These are phyloP conservation scores for Helminthosporium solani DNA, from an alignment of 2,329 filamentous ascomycete species.

Conservation along the genomic window DNA sequence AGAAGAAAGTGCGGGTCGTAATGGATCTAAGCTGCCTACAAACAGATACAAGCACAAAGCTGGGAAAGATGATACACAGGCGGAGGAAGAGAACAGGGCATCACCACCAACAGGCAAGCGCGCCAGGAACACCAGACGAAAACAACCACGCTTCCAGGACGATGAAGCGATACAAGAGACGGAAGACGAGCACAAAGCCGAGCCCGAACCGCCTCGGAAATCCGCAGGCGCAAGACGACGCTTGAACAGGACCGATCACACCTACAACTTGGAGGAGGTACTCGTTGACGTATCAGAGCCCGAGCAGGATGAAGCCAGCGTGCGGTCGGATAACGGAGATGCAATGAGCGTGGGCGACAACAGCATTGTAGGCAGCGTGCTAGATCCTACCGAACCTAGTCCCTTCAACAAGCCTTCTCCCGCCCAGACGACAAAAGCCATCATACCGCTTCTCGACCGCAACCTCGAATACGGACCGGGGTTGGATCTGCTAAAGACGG, in stretches of 20 bases:
- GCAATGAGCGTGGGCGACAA: slow-evolving; percentile 32
- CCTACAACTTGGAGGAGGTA: slow-evolving; percentile 20
- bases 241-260: slow-evolving; percentile 31
- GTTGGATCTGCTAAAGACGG: slow-evolving; percentile 33
- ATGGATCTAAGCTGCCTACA: slow-evolving; percentile 10
- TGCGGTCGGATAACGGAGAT: slow-evolving; percentile 17
- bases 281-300: slow-evolving; percentile 16
- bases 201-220: slow-evolving; percentile 12
- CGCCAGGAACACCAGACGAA: slow-evolving; percentile 6
- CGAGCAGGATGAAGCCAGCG: slow-evolving; percentile 6
- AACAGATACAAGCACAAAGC: slow-evolving; percentile 13
- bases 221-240: slow-evolving; percentile 23
- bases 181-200: slow-evolving; percentile 29
- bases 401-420: slow-evolving; percentile 38
- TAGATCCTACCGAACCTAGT: slow-evolving; percentile 39
- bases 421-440: slow-evolving; percentile 21
- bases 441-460: slow-evolving; percentile 15
- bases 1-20: slow-evolving; percentile 18
- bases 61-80: slow-evolving; percentile 17
- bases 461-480: slow-evolving; percentile 23
- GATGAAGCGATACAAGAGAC: slow-evolving; percentile 16
- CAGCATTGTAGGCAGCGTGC: slow-evolving; percentile 32
- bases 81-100: slow-evolving; percentile 17
- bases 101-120: slow-evolving; percentile 19
- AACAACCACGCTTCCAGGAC: slow-evolving; percentile 11